Evolutionary conservation across 495 filamentous ascomycete genomes (phyloP).

Genomic region (Tuber borchii): DNA sequence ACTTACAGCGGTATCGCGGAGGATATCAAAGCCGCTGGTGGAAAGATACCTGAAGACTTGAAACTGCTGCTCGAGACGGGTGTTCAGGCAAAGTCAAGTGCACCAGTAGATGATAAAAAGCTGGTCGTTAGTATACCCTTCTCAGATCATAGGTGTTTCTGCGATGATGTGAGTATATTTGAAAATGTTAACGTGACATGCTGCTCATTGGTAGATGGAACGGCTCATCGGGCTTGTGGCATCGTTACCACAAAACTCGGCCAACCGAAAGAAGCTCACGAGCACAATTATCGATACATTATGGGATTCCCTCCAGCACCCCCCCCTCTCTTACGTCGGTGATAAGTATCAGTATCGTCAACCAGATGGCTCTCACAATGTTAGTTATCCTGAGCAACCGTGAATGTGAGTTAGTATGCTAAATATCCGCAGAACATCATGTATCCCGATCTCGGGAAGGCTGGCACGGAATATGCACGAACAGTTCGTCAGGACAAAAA

Average conservation of each 20-base stretch:
- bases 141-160: neutral
- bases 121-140: conserved; percentile 19
- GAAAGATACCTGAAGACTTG: neutral
- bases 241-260: conserved; percentile 16
- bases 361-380: conserved; percentile 64
- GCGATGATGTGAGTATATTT: neutral
- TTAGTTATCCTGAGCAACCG: conserved; percentile 32
- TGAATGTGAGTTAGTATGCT: conserved; percentile 17
- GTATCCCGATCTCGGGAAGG: conserved; percentile 48
- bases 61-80: conserved; percentile 13
- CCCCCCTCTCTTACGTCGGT: conserved; percentile 54
- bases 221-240: conserved; percentile 26
- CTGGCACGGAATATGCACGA: conserved; percentile 45
- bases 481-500: conserved; percentile 31
- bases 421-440: conserved; percentile 49
- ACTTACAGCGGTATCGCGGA: neutral
- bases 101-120: conserved; percentile 17
- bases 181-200: neutral
- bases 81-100: conserved; percentile 11
- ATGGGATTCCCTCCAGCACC: conserved; percentile 62
- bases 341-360: conserved; percentile 53
- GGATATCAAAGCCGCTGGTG: neutral
- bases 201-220: conserved; percentile 22
- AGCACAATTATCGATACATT: conserved; percentile 7
- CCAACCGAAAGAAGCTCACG: conserved; percentile 23